Base-by-base conservation (phyloP, 768 basidiomycete genomes). In the Auricularia cornea region DNA sequence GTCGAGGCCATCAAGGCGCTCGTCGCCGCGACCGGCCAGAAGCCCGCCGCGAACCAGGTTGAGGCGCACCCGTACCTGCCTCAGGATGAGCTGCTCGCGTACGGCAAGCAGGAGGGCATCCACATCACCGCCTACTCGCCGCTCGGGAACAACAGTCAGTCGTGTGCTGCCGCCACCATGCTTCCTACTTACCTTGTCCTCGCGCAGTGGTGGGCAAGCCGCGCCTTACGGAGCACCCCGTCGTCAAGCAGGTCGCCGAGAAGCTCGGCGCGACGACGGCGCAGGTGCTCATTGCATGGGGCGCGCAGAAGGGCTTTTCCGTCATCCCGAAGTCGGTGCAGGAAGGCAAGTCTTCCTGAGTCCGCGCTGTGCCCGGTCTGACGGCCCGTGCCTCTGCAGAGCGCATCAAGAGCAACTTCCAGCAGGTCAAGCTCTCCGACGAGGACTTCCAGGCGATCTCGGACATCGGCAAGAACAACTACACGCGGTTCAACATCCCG, bases 271-370 rank as follows among this genome's bases (percentile, higher is more conserved):
- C 84, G 3, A 87, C 87, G 1, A 77, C 90, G 2, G 92, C 91
- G 0, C 90, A 94, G 73, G 87, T 94, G 40, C 80, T 94, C 62
- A 76, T 96, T 64, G 89, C 90, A 0, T 95, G 91, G 91, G 88
- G 84, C 14, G 82, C 75, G 44, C 72, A 85, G 68, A 83, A 90
- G 51, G 92, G 91, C 18, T 87, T 85, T 73, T 86, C 85, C 10
- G 88, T 94, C 65, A 91, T 94, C 69, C 92, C 92, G n/a, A 94
- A 94, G 81, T 86, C 84, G 62, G 89, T 92, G 29, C 79, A 60
- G 44, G 60, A 12, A 6, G 35, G 35, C 16, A 14, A 8, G 35
- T 38, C 10, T 14, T 10, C 10, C 35, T 38, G n/a, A 3, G 11
- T 23, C 3, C 44, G 12, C 18, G 29, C 61, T n/a, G 18, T 18